Evolutionary conservation across 805 yeast genomes (phyloP), one percentile per base, ranked within the genome.

Genomic region (Jamesozyma lodderae): DNA sequence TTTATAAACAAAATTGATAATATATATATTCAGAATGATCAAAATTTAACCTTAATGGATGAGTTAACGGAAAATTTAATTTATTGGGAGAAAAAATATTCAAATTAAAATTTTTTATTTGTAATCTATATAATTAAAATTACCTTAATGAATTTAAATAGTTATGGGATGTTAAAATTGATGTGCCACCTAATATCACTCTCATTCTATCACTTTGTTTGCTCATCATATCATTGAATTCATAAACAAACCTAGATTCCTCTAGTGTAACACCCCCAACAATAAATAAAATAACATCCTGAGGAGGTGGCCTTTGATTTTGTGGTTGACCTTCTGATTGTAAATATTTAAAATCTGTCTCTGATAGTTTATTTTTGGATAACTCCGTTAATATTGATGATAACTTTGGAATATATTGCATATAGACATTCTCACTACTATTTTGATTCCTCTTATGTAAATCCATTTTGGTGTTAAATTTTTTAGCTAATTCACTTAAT

Each of bases 191-290:
- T n/a, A 88, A 62, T 1, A 86, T 69, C 13, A 84, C 66, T 45
- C 85, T 73, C 32, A 82, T 68, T 8, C 73, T 75, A 25, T 72
- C 72, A 29, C 56, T 51, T 18, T 37, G 40, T n/a, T 37, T 20
- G 5, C 15, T 29, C 52, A 52, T 52, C 18, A 74, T 64, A 21
- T 62, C 62, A 52, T 81, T 79, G 45, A 87, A 67, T 43, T 86
- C 83, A 38, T 81, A 76, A 4, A 88, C 76, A 18, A 87, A 62
- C 44, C 96, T 72, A 0, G 94, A 84, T 57, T 92, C 99, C 59
- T 90, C 97, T 55, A 76, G 86, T 1, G 97, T 90, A 2, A 74
- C 81, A 13, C 98, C 98, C 5, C 96, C 97, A 36, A 85, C 75
- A 37, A 82, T 62, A 53, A 77, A 83, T 1, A 83, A 64, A 3